A percentile compares a stretch with the other conserved stretches of the same genome.
Evolutionary conservation across 1,284 basidiomycete species (phyloP).

Genomic region (Amylostereum areolatum): DNA sequence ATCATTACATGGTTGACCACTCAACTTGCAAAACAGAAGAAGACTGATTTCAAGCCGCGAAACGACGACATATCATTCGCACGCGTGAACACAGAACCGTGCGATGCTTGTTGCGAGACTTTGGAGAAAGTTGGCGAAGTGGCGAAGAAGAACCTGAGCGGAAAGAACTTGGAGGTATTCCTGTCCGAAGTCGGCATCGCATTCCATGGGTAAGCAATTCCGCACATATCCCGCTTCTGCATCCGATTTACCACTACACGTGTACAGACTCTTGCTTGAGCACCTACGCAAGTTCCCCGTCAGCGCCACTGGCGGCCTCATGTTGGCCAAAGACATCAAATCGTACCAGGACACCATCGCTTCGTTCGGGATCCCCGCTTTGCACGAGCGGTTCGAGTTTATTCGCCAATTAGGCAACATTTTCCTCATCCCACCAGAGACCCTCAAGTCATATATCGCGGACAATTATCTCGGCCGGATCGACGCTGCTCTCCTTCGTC

Average conservation of each 20-base stretch:
- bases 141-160: conserved; percentile 71
- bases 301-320: conserved; percentile 92
- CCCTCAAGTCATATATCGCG: conserved; percentile 88
- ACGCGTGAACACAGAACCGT: conserved; percentile 93
- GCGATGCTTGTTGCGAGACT: conserved; percentile 81
- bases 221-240: not conserved
- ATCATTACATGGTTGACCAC: conserved; percentile 64
- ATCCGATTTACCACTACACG: conserved; percentile 2
- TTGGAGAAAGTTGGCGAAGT: conserved; percentile 78
- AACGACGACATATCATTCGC: conserved; percentile 96
- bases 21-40: conserved; percentile 90
- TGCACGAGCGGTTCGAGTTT: conserved; percentile 97
- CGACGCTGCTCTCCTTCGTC: conserved; percentile 80
- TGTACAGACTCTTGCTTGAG: conserved; percentile 77
- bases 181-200: conserved; percentile 91
- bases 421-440: conserved; percentile 92
- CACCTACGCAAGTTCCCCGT: conserved; percentile 96
- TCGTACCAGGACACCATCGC: conserved; percentile 91
- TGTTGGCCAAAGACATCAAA: conserved; percentile 99
- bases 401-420: conserved; percentile 96
- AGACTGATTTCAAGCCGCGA: conserved; percentile 93
- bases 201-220: conserved; percentile 74
- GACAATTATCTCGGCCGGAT: conserved; percentile 90
- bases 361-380: conserved; percentile 74
- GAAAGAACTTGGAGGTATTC: conserved; percentile 90